phyloP scores from a whole-genome alignment of 306 rosid species.

The Acacia crassicarpa region DNA sequence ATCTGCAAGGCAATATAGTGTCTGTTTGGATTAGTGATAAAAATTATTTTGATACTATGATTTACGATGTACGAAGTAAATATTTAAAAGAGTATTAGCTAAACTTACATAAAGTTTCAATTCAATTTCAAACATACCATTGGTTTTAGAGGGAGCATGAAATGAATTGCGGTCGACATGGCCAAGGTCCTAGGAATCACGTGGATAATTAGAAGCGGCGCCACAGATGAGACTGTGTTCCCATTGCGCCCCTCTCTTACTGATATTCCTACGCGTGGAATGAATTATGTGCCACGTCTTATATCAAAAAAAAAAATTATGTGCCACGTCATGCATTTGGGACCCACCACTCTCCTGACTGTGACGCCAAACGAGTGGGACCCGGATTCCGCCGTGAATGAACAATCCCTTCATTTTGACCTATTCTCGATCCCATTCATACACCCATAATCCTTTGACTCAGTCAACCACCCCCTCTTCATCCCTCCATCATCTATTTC shows the following conservation, averaged over 20 bases:
- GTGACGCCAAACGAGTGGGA: background rate
- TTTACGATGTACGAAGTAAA: no score
- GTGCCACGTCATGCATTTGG: background rate
- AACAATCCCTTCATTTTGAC: background rate
- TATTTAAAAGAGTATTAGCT: no score
- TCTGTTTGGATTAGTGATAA: no score
- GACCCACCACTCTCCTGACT: background rate
- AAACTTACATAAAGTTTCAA: no score
- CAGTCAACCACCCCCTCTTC: no score
- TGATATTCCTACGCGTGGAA: background rate
- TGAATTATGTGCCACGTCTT: background rate
- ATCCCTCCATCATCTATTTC: no score
- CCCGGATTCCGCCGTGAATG: background rate
- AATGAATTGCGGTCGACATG: background rate
- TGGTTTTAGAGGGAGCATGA: background rate
- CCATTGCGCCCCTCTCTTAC: background rate
- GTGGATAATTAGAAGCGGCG: background rate
- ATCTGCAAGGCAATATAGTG: no score
- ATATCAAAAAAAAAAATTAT: no score
- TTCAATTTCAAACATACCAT: no score
- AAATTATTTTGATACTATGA: no score
- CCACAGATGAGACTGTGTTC: background rate
- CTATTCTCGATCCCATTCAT: background rate
- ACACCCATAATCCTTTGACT: no score
- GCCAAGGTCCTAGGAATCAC: background rate